Evolutionary conservation across 306 rosid genomes (phyloP).

Genomic region (Lathyrus oleraceus): DNA sequence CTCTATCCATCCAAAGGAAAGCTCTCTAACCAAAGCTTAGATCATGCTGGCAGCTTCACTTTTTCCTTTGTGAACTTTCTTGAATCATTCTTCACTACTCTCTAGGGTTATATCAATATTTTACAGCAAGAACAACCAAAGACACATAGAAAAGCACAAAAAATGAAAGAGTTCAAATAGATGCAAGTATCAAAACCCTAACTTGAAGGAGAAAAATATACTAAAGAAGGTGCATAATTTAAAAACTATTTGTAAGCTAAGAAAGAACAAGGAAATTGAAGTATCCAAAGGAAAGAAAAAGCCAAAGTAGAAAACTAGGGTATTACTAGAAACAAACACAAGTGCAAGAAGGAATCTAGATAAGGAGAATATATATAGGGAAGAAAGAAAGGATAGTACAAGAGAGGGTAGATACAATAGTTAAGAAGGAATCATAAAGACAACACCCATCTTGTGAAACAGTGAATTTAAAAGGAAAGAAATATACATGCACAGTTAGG

Average conservation of each 20-base stretch:
- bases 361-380: background rate
- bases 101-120: background rate
- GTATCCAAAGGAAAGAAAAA: background rate
- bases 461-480: conserved; percentile 41
- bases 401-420: conserved; percentile 2
- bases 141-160: background rate
- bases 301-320: background rate
- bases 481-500: conserved; percentile 18
- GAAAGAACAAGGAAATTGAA: background rate
- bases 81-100: conserved; percentile 26
- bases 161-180: background rate
- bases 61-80: conserved; percentile 65
- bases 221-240: background rate
- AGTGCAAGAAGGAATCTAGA: background rate
- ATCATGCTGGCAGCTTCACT: conserved; percentile 99
- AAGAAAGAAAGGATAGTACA: background rate
- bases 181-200: background rate
- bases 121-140: background rate
- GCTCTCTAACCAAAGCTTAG: conserved; percentile 62
- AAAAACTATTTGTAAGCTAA: background rate
- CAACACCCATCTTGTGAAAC: conserved; percentile 37
- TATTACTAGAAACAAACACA: background rate
- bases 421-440: conserved; percentile 18
- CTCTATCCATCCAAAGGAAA: background rate
- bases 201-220: background rate